Base-by-base conservation (phyloP, 768 basidiomycete genomes). In the Chiua virens region DNA sequence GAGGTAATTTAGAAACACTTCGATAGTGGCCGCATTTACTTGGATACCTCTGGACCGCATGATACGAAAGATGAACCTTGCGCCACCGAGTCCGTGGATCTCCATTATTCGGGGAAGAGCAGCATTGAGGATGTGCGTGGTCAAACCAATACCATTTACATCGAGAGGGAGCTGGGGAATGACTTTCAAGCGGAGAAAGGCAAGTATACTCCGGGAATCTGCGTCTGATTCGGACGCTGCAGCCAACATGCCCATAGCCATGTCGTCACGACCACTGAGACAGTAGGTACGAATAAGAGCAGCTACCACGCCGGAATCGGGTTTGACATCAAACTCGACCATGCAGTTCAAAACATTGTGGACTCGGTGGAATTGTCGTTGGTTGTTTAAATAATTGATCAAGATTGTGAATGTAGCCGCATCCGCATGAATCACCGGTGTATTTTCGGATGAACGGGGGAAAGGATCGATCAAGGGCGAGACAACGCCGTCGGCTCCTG, bases 321-420 rank as follows among this genome's bases (percentile, higher is more conserved):
- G 75, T 32, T 58, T 57, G 49, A 83, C 65, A 27, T 73, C 73
- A 17, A 65, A 59, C 15, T 62, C 44, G 37, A 70, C 57, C 78
- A 87, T 83, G 25, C 70, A 71, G 30, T 75, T 65, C 45, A 82
- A 67, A 40, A 85, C 67, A 22, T 69, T 64, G 49, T 79, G 60
- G 9, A 81, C 77, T 39, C 72, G 73, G 18, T 72, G 55, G 37
- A 80, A 67, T 57, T 82, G 74, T 28, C 69, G 69, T 34, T 70
- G 72, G 17, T 57, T 65, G 30, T 77, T 77, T 48, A 82, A 65
- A 57, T 80, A 74, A 61, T 81, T 77, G 65, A 89, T 81, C 53
- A 87, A 73, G 39, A 83, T 76, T 9, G 81, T 76, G 65, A 81
- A 86, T 1, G 88, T 90, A 13, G 73, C 71, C 9, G 78, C 75